A percentile compares a stretch with the other conserved stretches of the same genome.
Conservation (phyloP, 768 basidiomycete genomes). For the Leucogyrophana mollusca region DNA sequence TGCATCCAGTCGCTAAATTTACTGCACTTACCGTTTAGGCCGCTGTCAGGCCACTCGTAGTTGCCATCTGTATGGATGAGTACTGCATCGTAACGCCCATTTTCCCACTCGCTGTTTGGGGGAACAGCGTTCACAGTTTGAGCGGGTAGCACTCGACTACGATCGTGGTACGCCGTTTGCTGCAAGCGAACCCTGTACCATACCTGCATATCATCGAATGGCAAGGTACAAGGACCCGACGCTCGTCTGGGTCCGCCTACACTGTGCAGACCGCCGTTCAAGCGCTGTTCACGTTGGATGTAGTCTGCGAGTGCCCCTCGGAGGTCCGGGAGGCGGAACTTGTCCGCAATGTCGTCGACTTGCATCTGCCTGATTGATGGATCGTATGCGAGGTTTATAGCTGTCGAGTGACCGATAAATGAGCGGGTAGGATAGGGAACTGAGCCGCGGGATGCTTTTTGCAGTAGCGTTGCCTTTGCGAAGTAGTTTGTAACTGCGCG, state of each 20-base stretch:
- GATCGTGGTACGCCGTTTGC: constrained; percentile 16
- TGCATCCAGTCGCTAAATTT: not conserved
- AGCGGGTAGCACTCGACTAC: constrained; percentile 14
- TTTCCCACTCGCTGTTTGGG: constrained; percentile 13
- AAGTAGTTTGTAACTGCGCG: too few relatives aligned
- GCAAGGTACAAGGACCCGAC: constrained; percentile 10
- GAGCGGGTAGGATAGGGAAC: too few relatives aligned
- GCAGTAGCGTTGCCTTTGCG: too few relatives aligned
- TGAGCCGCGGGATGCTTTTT: too few relatives aligned
- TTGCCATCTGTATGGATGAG: constrained; percentile 17
- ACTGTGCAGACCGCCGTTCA: not conserved
- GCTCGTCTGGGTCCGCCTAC: constrained; percentile 5
- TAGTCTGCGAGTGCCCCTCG: constrained; percentile 21
- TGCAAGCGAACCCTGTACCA: constrained; percentile 27
- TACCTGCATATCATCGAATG: constrained; percentile 24
- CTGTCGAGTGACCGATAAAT: constrained; percentile 12
- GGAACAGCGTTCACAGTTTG: constrained; percentile 22
- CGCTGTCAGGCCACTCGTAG: constrained; percentile 12
- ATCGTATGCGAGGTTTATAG: constrained; percentile 23
- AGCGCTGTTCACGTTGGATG: not conserved
- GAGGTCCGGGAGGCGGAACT: constrained; percentile 26
- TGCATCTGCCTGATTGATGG: constrained; percentile 15
- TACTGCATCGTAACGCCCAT: constrained; percentile 19
- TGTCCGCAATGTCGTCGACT: constrained; percentile 17
- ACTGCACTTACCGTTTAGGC: constrained; percentile 8